These are phyloP conservation scores for Malassezia arunalokei DNA, from an alignment of 1,284 basidiomycete species.

Conservation along the genomic window DNA sequence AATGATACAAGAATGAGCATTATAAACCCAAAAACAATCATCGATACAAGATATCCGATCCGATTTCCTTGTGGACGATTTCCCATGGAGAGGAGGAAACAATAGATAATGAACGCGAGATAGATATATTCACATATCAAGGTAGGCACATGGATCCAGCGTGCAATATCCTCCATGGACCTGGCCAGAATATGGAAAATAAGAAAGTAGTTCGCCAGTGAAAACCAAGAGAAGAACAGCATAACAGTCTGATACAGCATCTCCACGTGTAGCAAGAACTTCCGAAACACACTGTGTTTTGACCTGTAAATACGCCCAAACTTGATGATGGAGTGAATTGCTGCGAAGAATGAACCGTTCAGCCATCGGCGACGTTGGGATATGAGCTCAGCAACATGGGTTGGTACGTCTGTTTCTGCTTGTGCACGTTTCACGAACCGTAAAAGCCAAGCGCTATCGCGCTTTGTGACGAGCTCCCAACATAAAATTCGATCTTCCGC, in stretches of 20 bases:
- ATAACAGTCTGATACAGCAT: conserved; percentile 41
- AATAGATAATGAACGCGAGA: conserved; percentile 42
- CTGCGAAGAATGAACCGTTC: conserved; percentile 68
- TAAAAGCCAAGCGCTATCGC: conserved; percentile 77
- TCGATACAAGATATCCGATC: conserved; percentile 33
- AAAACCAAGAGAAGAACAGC: conserved; percentile 41
- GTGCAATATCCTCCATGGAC: conserved; percentile 19
- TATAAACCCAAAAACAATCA: conserved; percentile 39
- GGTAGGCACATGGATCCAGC: conserved; percentile 31
- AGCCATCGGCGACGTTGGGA: conserved; percentile 80
- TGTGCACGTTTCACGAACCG: conserved; percentile 91
- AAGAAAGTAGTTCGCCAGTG: conserved; percentile 22
- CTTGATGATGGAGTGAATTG: conserved; percentile 44
- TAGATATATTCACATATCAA: conserved; percentile 41
- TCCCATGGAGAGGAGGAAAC: conserved; percentile 43
- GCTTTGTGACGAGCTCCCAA: conserved; percentile 89
- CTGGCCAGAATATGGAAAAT: conserved; percentile 38
- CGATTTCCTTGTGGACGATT: conserved; percentile 41
- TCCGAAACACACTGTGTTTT: conserved; percentile 32
- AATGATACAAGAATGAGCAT: conserved; percentile 40
- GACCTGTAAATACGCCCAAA: conserved; percentile 45
- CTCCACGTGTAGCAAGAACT: conserved; percentile 40
- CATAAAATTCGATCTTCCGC: conserved; percentile 67
- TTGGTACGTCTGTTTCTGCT: conserved; percentile 89
- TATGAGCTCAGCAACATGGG: conserved; percentile 86